Evolutionary conservation across 129 eudicot species (phyloP), one percentile per base, ranked within the genome.

Genomic region (Lactuca sativa): DNA sequence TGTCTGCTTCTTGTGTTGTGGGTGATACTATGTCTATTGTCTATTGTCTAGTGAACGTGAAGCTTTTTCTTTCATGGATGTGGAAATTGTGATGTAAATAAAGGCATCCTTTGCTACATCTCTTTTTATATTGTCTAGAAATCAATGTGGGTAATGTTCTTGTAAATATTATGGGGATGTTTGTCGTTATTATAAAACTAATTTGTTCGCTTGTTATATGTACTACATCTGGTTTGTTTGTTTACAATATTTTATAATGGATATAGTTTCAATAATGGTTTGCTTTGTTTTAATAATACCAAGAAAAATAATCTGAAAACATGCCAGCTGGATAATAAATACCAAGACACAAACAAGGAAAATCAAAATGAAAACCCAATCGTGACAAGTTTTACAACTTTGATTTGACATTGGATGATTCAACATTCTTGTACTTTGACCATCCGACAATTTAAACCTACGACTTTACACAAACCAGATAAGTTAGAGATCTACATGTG

Each of bases 381-480:
- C 44, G 40, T 51, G 34, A 63, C 36, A 34, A 44, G 62, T 52
- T 53, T 55, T 60, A 68, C 63, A 51, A 30, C 70, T 60, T 67
- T 16, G 64, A 25, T 59, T 59, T 21, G 40, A 61, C 56, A 37
- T 9, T 3, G 16, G 59, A 59, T 73, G 77, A 15, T 17, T 21
- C 34, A 34, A 40, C 64, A 21, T 73, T 51, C 70, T 37, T 61
- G 56, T 38, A 55, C 64, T 55, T 55, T n/a, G 41, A 69, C 74
- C 64, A 69, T 56, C 54, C 36, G 3, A 69, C 41, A 69, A 52
- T 40, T 43, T 16, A 54, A 77, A 53, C 59, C 78, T 77, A 68
- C 56, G 53, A 62, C 70, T 77, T 77, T 77, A 77, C 81, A 69
- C 71, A 77, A 41, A 77, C 81, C 5, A 31, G 62, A 69, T 44